phyloP scores from a whole-genome alignment of 2,329 filamentous ascomycete species.

The Pyrenochaeta sp. region DNA sequence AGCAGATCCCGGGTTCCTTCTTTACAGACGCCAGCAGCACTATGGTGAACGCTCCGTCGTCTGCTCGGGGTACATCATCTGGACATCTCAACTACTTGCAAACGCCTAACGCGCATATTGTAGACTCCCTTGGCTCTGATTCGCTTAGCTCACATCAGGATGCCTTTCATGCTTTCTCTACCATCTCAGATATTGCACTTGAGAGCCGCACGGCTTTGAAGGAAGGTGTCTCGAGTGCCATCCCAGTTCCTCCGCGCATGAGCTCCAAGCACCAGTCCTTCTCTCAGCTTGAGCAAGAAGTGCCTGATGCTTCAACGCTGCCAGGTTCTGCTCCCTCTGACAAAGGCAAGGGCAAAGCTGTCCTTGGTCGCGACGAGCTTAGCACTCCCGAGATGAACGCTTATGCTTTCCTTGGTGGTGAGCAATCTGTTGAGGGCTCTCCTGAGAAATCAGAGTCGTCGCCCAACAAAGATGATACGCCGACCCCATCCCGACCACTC shows the following conservation, averaged over 20 bases:
- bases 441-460: no score
- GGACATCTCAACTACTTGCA: not conserved
- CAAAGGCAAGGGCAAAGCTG: no score
- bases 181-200: slow-evolving; percentile 7
- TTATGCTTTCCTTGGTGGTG: no score
- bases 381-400: no score
- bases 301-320: not conserved
- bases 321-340: slow-evolving; percentile 2
- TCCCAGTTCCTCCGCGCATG: slow-evolving; percentile 18
- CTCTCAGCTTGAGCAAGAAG: slow-evolving; percentile 3
- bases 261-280: slow-evolving; percentile 27
- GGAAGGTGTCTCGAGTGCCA: not conserved
- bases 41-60: no score
- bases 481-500: no score
- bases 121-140: no score
- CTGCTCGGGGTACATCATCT: not conserved
- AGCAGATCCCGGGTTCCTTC: slow-evolving; percentile 1
- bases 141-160: slow-evolving; percentile 9
- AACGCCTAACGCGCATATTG: slow-evolving; percentile 4
- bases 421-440: no score
- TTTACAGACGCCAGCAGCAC: not conserved
- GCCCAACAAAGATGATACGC: no score
- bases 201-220: slow-evolving; percentile 12
- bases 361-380: no score
- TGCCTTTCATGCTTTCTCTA: slow-evolving; percentile 20